Evolutionary conservation across 768 basidiomycete species (phyloP).

Genomic region (Tubosaeta sp.): DNA sequence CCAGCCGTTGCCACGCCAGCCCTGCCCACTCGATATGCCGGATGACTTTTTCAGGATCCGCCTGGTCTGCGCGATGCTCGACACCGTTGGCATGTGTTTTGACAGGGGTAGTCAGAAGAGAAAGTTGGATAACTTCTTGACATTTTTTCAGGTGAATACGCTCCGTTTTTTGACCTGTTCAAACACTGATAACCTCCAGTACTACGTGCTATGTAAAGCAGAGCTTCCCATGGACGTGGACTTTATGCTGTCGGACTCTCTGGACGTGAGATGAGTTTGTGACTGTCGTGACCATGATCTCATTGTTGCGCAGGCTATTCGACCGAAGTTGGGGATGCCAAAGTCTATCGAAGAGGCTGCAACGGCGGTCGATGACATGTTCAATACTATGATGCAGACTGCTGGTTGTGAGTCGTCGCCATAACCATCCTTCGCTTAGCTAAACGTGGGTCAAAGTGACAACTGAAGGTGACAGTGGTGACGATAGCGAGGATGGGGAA

Average conservation of each 20-base stretch:
- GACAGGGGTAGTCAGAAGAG: conserved; percentile 89
- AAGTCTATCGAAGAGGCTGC: conserved; percentile 87
- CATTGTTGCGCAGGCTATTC: conserved; percentile 56
- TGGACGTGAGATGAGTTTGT: conserved; percentile 57
- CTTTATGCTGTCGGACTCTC: conserved; percentile 92
- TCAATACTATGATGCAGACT: conserved; percentile 61
- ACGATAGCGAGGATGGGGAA: conserved; percentile 50
- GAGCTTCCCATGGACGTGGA: conserved; percentile 95
- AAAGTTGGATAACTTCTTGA: conserved; percentile 89
- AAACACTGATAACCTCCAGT: conserved; percentile 35
- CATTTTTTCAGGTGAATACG: conserved; percentile 80
- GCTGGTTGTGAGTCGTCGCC: conserved; percentile 43
- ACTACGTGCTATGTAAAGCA: conserved; percentile 88
- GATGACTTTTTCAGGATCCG: conserved; percentile 96
- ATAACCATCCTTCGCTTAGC: conserved; percentile 1
- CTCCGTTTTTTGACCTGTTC: background rate
- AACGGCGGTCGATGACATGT: conserved; percentile 84
- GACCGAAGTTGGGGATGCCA: conserved; percentile 68
- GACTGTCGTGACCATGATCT: background rate
- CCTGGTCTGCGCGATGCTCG: conserved; percentile 86
- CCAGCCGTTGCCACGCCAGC: conserved; percentile 74
- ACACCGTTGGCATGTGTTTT: conserved; percentile 97
- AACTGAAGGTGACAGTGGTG: conserved; percentile 39
- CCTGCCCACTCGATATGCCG: conserved; percentile 78
- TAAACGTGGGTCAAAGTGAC: conserved; percentile 27